These are phyloP conservation scores for Candida insectorum DNA, from an alignment of 805 yeast genomes.

Conservation along the genomic window DNA sequence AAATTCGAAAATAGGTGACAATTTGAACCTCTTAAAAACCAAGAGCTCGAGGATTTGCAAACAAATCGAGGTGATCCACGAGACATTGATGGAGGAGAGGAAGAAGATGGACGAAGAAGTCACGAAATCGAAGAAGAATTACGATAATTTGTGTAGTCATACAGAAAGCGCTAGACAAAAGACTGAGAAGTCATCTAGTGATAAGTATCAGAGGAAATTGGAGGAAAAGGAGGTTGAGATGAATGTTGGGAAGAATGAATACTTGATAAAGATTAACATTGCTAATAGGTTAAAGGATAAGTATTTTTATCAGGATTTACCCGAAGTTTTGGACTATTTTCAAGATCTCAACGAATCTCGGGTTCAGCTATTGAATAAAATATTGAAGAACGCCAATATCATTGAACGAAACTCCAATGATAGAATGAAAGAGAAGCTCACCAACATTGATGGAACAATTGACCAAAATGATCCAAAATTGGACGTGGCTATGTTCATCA, in stretches of 20 bases:
- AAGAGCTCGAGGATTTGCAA: conserved; percentile 53
- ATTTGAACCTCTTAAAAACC: conserved; percentile 49
- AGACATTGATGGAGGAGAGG: conserved; percentile 48
- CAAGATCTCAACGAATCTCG: conserved; percentile 83
- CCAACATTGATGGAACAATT: conserved; percentile 52
- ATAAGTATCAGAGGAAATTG: conserved; percentile 50
- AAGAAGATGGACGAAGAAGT: conserved; percentile 54
- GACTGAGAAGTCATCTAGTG: conserved; percentile 52
- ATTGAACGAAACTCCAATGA: conserved; percentile 53
- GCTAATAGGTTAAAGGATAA: conserved; percentile 93
- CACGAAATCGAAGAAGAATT: conserved; percentile 64
- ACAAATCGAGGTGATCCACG: conserved; percentile 57
- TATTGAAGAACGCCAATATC: conserved; percentile 58
- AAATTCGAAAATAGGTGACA: conserved; percentile 56
- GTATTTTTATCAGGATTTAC: conserved; percentile 23
- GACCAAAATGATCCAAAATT: conserved; percentile 66
- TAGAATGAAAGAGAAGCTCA: conserved; percentile 48
- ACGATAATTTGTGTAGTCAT: conserved; percentile 73
- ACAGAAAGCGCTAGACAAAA: conserved; percentile 82
- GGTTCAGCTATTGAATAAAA: conserved; percentile 64
- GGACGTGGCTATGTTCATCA: conserved; percentile 87
- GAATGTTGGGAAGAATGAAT: conserved; percentile 84
- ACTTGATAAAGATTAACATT: conserved; percentile 73
- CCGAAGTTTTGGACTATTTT: conserved; percentile 9
- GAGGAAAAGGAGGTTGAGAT: conserved; percentile 69